Evolutionary conservation across 31 red algal species (phyloP), one percentile per base, ranked within the genome.

Genomic region (Porphyra umbilicalis): DNA sequence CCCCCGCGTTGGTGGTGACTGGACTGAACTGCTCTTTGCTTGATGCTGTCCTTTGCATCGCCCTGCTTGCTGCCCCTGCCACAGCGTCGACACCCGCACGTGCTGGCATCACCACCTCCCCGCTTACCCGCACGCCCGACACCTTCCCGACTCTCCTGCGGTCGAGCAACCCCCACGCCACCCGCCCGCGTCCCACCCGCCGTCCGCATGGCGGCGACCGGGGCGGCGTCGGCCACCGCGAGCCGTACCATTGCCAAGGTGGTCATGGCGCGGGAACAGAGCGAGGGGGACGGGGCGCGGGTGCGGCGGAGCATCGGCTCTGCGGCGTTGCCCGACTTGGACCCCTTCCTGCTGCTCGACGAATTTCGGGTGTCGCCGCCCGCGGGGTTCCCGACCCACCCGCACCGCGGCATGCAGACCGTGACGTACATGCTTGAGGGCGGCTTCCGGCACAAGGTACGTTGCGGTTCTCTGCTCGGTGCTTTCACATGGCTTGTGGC

Each of bases 361-460:
- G 88, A 94, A 34, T 97, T 97, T 79, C 79, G 78, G 82, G 91
- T 97, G 0, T 83, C 79, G 29, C 83, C 90, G 34, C 95, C 95
- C 29, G 95, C 88, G 13, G 95, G 95, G 34, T 97, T 97, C 85
- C 95, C 95, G 76, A 79, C 90, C 32, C 90, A 92, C 57, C 90
- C 90, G 10, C 90, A 92, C 57, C 85, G 90, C n/a, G 90, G 90
- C 9, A 84, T 92, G 80, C 86, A 92, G 44, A 92, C 89, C 0
- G 95, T 97, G n/a, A 98, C 96, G 34, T 98, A 98, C 79, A 95
- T 98, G 96, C 80, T 94, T 36, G 83, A 89, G 10, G 96, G 96
- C 33, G 85, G 80, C 2, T 94, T 94, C 75, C 71, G 81, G 6
- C 96, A 98, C 87, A 86, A 71, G 57, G 57, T 71, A 71, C 25